Evolutionary conservation across 108 stramenopile species (phyloP).

Genomic region (Hondaea fermentalgiana): DNA sequence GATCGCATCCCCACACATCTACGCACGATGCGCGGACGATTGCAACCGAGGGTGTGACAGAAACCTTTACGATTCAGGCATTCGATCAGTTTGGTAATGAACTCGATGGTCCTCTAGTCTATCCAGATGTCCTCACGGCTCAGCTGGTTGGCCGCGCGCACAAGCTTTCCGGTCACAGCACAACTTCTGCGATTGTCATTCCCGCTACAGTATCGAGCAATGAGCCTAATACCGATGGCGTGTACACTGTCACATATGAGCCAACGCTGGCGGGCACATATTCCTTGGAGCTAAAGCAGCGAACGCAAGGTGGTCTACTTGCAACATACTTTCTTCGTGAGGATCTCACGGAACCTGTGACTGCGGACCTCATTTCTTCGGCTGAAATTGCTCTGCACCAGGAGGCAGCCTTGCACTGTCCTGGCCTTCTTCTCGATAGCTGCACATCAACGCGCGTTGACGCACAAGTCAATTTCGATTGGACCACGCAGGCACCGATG

Average conservation of each 20-base stretch:
- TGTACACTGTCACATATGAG: conserved; percentile 45
- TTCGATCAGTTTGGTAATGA: conserved; percentile 64
- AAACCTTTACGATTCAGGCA: conserved; percentile 48
- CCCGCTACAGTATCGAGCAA: background rate
- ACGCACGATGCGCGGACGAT: conserved; percentile 43
- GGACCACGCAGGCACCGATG: conserved; percentile 55
- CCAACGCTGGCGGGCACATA: conserved; percentile 60
- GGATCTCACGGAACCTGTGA: conserved; percentile 61
- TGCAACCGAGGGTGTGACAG: conserved; percentile 53
- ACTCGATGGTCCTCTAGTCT: conserved; percentile 34
- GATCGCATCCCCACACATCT: conserved; percentile 36
- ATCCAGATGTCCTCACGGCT: background rate
- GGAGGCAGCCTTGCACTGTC: conserved; percentile 23
- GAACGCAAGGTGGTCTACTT: conserved; percentile 57
- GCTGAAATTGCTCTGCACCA: background rate
- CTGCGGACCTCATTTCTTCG: conserved; percentile 31
- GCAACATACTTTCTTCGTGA: conserved; percentile 53
- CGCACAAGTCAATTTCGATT: conserved; percentile 47
- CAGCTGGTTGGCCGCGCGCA: background rate
- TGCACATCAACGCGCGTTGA: conserved; percentile 65
- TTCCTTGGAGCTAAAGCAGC: conserved; percentile 37
- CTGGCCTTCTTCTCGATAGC: background rate
- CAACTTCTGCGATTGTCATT: background rate
- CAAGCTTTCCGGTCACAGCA: background rate
- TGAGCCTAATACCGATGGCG: conserved; percentile 50